Evolutionary conservation across 192 early-diverging fungal species (phyloP), one percentile per base, ranked within the genome.

Genomic region (Podochytrium sp.): DNA sequence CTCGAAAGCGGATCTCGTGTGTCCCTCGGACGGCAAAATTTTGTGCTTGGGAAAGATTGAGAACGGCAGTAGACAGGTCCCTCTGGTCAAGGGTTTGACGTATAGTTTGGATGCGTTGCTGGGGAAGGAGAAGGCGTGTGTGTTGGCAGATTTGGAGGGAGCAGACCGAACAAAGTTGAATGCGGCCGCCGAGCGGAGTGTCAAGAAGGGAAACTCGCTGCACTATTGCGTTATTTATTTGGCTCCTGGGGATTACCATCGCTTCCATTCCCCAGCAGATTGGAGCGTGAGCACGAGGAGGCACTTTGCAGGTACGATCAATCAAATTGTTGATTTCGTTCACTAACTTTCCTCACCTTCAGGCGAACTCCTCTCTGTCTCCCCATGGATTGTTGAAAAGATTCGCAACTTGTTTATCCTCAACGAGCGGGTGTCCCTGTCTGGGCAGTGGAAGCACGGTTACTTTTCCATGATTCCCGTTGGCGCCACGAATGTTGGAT

Each of bases 201-300:
- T 69, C 5, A 55, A 62, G 20, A 79, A 66, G 51, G 91, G 91
- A 68, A 92, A 97, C 75, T 77, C 82, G 12, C 85, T 98, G 34
- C 96, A 90, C 66, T 99, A 92, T 77, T 89, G 87, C 71, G 96
- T 98, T 10, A 91, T 99, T 32, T 99, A 99, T 74, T 80, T 99
- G 68, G 94, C 97, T 0, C 98, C 98, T 4, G 98, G 97, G 0
- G 98, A 99, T 79, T 99, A 99, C 81, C 98, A 99, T 79, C 90
- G 95, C 18, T 99, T 97, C 90, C 98, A 99, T 68, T 96, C 96
- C 29, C 98, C 98, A 34, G 87, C 92, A 4, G 92, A 96, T 79
- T 98, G 96, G 98, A 87, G 92, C 20, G 94, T 96, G 16, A 87
- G 95, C 75, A 81, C 84, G 2, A 79, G 94, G 23, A 82, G 97